These are phyloP conservation scores for Phytomonas sp. DNA, from an alignment of 208 protist genomes.

Conservation along the genomic window DNA sequence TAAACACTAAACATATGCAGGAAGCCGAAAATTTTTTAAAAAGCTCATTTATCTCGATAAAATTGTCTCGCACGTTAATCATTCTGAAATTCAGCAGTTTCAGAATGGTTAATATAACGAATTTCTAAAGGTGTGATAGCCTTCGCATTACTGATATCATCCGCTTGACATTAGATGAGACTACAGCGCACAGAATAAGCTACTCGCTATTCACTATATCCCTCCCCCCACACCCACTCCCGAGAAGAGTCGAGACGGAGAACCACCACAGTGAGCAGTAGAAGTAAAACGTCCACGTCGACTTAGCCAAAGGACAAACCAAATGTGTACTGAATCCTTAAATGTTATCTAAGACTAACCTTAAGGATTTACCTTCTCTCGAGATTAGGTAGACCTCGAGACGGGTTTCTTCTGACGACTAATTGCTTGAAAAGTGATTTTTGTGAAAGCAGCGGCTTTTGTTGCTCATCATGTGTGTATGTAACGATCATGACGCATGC, in stretches of 20 bases:
- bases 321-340: neutral
- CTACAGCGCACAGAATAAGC: neutral
- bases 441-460: neutral
- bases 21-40: too few species aligned
- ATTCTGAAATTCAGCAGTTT: neutral
- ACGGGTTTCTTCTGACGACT: neutral
- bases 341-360: neutral
- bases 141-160: neutral
- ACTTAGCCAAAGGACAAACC: neutral
- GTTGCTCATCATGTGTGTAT: conserved; percentile 80
- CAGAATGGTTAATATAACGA: neutral
- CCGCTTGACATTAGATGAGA: neutral
- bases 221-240: neutral
- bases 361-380: neutral
- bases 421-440: neutral
- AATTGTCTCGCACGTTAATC: neutral
- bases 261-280: neutral
- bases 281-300: neutral
- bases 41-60: neutral
- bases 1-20: too few species aligned
- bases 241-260: neutral
- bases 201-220: neutral
- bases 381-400: neutral
- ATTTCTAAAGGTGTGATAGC: neutral
- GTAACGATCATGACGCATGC: conserved; percentile 81